Percentiles rank a stretch among this genome's conserved stretches.
These are phyloP conservation scores for Zasmidium cellare DNA, from an alignment of 2,329 filamentous ascomycete genomes.

Conservation along the genomic window DNA sequence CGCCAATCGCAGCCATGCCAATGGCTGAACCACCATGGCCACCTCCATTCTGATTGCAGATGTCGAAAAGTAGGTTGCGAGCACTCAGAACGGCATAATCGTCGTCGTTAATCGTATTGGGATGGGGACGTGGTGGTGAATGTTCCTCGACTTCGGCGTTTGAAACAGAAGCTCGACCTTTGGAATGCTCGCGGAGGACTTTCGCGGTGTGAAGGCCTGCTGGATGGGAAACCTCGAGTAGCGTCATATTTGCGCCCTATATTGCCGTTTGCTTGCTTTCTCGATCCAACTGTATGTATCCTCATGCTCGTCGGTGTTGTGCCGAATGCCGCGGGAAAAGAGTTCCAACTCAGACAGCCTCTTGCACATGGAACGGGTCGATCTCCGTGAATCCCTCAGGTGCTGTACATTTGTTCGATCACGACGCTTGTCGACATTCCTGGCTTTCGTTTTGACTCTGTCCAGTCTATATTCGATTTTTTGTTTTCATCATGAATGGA, in stretches of 20 bases:
- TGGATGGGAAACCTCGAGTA: neutral
- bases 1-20: constrained; percentile 47
- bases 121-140: neutral
- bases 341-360: neutral
- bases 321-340: neutral
- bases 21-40: constrained; percentile 3
- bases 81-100: constrained; percentile 1
- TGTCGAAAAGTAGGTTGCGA: constrained; percentile 5
- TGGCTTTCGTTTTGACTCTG: too few relatives aligned
- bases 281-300: neutral
- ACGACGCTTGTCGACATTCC: too few relatives aligned
- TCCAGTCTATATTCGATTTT: too few relatives aligned
- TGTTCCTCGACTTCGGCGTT: neutral
- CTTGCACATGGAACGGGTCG: neutral
- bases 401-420: too few relatives aligned
- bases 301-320: neutral
- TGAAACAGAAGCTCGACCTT: neutral
- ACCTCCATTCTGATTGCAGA: constrained; percentile 8
- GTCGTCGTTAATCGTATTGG: neutral
- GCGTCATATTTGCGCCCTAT: neutral
- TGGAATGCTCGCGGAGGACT: neutral
- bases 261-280: neutral
- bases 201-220: neutral
- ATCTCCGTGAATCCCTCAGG: too few relatives aligned
- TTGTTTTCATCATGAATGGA: neutral